Evolutionary conservation across 768 basidiomycete species (phyloP).

Genomic region (Erythrobasidium yunnanense): DNA sequence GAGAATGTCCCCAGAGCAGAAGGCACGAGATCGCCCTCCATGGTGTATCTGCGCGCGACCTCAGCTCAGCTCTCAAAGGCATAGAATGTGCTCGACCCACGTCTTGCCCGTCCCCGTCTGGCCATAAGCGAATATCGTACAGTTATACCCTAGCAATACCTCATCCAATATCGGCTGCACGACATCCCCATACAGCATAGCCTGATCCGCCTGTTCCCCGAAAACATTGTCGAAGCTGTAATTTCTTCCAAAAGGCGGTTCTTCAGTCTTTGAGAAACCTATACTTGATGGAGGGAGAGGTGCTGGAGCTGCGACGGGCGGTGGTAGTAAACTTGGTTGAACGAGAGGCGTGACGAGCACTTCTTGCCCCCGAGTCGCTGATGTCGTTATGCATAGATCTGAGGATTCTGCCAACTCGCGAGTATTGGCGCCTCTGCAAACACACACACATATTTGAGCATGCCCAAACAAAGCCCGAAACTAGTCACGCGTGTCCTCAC

Average conservation of each 20-base stretch:
- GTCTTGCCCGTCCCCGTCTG: slow-evolving; percentile 99
- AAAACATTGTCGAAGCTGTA: slow-evolving; percentile 94
- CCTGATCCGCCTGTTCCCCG: slow-evolving; percentile 92
- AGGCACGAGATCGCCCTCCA: slow-evolving; percentile 85
- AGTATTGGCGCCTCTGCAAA: slow-evolving; percentile 25
- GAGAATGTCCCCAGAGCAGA: slow-evolving; percentile 73
- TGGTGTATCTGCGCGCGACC: slow-evolving; percentile 54
- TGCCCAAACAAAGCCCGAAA: too few species aligned
- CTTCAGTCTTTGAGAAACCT: not conserved
- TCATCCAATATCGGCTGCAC: slow-evolving; percentile 85
- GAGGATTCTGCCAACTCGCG: not conserved
- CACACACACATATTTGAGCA: too few species aligned
- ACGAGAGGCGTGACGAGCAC: slow-evolving; percentile 46
- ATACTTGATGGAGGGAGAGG: not conserved
- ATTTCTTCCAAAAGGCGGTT: slow-evolving; percentile 45
- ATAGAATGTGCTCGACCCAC: slow-evolving; percentile 50
- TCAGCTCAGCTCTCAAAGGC: not conserved
- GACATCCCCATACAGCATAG: slow-evolving; percentile 84
- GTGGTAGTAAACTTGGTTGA: slow-evolving; percentile 49
- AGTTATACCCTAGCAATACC: slow-evolving; percentile 91
- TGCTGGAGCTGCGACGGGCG: slow-evolving; percentile 49
- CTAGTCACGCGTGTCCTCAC: slow-evolving; percentile 43
- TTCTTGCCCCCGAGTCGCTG: slow-evolving; percentile 29
- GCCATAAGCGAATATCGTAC: slow-evolving; percentile 82
- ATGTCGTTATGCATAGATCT: slow-evolving; percentile 23